phyloP scores from a whole-genome alignment of 1,139 yeast genomes.

The Geotrichum phurueaensis region DNA sequence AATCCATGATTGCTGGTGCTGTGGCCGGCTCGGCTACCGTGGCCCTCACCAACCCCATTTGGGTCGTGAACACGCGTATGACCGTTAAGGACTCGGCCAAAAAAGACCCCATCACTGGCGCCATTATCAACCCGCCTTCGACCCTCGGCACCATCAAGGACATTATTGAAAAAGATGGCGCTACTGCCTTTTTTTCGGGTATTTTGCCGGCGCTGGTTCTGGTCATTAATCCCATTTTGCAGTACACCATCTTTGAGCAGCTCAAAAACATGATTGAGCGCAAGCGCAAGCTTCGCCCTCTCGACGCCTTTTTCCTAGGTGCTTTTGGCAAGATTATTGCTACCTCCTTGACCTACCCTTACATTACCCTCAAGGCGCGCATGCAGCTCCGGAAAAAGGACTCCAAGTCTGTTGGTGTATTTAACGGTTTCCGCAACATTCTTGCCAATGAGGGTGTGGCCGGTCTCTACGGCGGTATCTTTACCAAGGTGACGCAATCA shows the following conservation, averaged over 20 bases:
- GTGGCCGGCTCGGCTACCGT: conserved; percentile 86
- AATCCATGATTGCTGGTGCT: conserved; percentile 74
- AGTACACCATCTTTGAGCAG: conserved; percentile 86
- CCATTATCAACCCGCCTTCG: conserved; percentile 20
- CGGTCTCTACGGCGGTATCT: conserved; percentile 76
- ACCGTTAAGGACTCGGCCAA: conserved; percentile 46
- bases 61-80: conserved; percentile 92
- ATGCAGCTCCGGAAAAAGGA: conserved; percentile 62
- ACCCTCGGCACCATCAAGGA: conserved; percentile 53
- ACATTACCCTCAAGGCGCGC: conserved; percentile 76
- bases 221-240: conserved; percentile 84
- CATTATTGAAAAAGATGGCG: conserved; percentile 66
- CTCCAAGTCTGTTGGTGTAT: conserved; percentile 26
- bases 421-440: conserved; percentile 42
- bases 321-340: conserved; percentile 87
- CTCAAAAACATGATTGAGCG: conserved; percentile 60
- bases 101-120: conserved; percentile 35
- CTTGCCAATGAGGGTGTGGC: conserved; percentile 62
- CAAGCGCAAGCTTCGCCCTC: conserved; percentile 45
- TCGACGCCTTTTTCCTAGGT: conserved; percentile 79
- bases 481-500: conserved; percentile 74
- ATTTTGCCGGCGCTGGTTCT: conserved; percentile 80
- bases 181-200: conserved; percentile 64
- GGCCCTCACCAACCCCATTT: conserved; percentile 82
- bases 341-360: conserved; percentile 3